A percentile compares a stretch with the other conserved stretches of the same genome.
These are phyloP conservation scores for Neoboletus brunneissimus DNA, from an alignment of 768 basidiomycete species.

Conservation along the genomic window DNA sequence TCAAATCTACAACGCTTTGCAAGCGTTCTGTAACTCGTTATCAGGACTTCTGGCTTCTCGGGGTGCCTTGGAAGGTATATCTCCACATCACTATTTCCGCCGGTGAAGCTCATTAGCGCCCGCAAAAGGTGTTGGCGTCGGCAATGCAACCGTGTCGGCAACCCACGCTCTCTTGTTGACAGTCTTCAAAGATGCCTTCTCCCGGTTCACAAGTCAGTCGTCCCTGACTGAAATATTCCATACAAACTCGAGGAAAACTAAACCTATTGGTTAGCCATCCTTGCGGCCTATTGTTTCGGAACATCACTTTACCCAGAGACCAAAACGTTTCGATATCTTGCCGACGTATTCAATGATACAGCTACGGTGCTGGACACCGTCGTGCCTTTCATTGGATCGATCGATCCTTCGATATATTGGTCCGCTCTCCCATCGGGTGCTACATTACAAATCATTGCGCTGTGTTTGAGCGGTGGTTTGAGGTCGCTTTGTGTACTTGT, in stretches of 20 bases:
- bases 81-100: background rate
- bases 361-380: constrained; percentile 59
- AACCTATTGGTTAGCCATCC: constrained; percentile 46
- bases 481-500: constrained; percentile 61
- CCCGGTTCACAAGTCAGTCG: constrained; percentile 62
- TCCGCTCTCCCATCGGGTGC: constrained; percentile 31
- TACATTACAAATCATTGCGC: constrained; percentile 42
- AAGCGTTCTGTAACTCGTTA: constrained; percentile 69
- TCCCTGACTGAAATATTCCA: background rate
- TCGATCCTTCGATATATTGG: constrained; percentile 30
- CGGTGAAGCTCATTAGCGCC: background rate
- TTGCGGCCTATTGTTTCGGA: constrained; percentile 59
- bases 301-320: constrained; percentile 67
- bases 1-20: constrained; percentile 62
- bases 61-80: constrained; percentile 62
- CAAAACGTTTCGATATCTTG: constrained; percentile 65
- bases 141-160: constrained; percentile 60
- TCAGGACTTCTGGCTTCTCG: constrained; percentile 62
- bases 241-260: background rate
- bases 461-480: constrained; percentile 59
- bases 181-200: constrained; percentile 62
- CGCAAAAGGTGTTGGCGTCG: constrained; percentile 63
- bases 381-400: constrained; percentile 49
- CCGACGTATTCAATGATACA: constrained; percentile 63
- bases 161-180: constrained; percentile 64